phyloP scores from a whole-genome alignment of 305 asterid genomes.

The Fraxinus paxiana region DNA sequence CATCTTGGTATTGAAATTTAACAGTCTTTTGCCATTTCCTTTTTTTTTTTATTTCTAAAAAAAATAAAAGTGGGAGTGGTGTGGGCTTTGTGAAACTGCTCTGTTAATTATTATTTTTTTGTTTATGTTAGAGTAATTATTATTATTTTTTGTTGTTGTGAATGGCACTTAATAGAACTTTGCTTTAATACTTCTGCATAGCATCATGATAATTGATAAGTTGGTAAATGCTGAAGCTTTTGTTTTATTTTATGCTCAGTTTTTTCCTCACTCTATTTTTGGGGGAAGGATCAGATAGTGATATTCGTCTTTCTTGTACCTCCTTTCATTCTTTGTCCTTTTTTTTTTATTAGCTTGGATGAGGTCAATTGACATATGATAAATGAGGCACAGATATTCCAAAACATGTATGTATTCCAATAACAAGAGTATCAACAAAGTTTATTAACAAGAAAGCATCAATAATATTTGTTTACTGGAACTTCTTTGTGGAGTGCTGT shows the following conservation, averaged over 20 bases:
- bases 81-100: neutral
- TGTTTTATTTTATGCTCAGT: neutral
- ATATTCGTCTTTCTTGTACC: neutral
- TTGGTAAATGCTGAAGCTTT: neutral
- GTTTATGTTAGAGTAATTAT: neutral
- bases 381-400: neutral
- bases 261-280: slow-evolving; percentile 4
- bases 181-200: slow-evolving; percentile 4
- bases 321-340: neutral
- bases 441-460: neutral
- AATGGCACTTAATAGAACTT: neutral
- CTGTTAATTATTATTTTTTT: neutral
- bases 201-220: neutral
- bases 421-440: neutral
- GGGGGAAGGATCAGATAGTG: slow-evolving; percentile 13
- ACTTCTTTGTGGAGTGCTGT: neutral
- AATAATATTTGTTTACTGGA: neutral
- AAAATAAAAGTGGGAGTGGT: neutral
- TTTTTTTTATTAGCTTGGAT: neutral
- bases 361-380: neutral
- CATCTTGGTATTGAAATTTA: slow-evolving; percentile 64
- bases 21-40: neutral
- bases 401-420: neutral
- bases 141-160: neutral
- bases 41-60: neutral